Base-by-base conservation (phyloP, 1,139 yeast genomes). In the Debaryomyces nepalensis region DNA sequence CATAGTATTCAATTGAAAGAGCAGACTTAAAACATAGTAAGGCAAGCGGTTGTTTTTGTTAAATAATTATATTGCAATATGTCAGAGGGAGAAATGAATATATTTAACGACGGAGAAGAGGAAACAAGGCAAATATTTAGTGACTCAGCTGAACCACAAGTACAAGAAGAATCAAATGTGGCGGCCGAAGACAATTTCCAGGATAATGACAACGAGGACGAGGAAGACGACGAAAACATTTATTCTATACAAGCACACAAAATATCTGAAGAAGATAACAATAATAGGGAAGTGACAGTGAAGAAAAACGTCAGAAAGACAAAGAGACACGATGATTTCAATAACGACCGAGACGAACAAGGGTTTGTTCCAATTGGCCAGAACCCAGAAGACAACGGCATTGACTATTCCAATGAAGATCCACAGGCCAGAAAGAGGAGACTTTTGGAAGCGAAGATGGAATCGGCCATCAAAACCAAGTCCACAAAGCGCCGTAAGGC, bases 401-500 rank as follows among this genome's bases (percentile, higher is more conserved):
- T 44, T 27, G 52, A 43, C 8, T 46, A 36, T 14, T 61, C 58
- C 26, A 70, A 75, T 48, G 82, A 76, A 48, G 75, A 73, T 47
- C 74, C 77, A 3, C 61, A 66, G n/a, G 58, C 77, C 12, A 76
- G 84, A 46, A 83, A 78, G 56, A 81, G 96, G 55, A 77, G 89
- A 54, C 82, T 81, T 48, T 76, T 93, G 52, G 98, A 93, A 64
- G 91, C 83, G 47, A 81, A 77, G 54, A 79, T 93, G 73, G 90
- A 84, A 50, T 79, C 81, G 37, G 91, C 96, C 2, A 69, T 90
- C 45, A 82, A 87, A 60, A 77, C 80, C 46, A 79, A 78, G 59
- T 79, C 84, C 46, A 73, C 77, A 16, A 73, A 75, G 55, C 77
- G 82, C 50, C 72, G 77, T 43, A 81, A 77, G 60, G 82, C 82